A percentile compares a stretch with the other conserved stretches of the same genome.
These are phyloP conservation scores for Daldinia grandis DNA, from an alignment of 495 filamentous ascomycete species.

Conservation along the genomic window DNA sequence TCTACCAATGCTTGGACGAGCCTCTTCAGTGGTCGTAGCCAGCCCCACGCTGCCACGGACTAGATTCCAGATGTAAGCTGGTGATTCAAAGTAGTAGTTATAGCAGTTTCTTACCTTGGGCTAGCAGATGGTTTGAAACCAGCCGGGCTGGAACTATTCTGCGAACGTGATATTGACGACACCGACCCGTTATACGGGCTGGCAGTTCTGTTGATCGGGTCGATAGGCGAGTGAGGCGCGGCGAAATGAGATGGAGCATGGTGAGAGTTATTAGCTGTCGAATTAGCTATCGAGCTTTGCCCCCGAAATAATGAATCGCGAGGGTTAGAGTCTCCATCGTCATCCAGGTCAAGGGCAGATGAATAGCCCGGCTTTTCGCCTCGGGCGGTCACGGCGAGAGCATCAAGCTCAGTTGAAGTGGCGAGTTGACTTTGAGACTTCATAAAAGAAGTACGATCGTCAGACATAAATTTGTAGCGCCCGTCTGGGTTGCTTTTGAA, in stretches of 20 bases:
- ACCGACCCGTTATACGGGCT: slow-evolving; percentile 36
- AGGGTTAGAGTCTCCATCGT: slow-evolving; percentile 72
- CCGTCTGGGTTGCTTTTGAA: slow-evolving; percentile 94
- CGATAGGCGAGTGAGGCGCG: slow-evolving; percentile 28
- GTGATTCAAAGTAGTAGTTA: not conserved
- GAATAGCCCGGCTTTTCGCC: slow-evolving; percentile 80
- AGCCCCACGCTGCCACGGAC: slow-evolving; percentile 64
- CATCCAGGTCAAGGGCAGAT: slow-evolving; percentile 71
- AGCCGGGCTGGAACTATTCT: slow-evolving; percentile 50
- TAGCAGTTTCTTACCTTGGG: slow-evolving; percentile 49
- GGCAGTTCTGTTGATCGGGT: slow-evolving; percentile 33
- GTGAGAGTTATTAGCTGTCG: slow-evolving; percentile 27
- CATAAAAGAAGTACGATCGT: slow-evolving; percentile 97
- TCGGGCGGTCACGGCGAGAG: slow-evolving; percentile 88
- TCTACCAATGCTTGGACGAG: not conserved
- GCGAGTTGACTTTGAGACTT: slow-evolving; percentile 90
- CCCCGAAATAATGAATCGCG: slow-evolving; percentile 48
- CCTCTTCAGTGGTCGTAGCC: slow-evolving; percentile 54
- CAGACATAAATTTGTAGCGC: slow-evolving; percentile 95
- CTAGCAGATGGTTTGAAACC: slow-evolving; percentile 43
- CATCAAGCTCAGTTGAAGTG: slow-evolving; percentile 82
- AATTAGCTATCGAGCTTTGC: slow-evolving; percentile 36
- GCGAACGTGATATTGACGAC: slow-evolving; percentile 27
- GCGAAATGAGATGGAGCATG: slow-evolving; percentile 33
- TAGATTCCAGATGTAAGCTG: slow-evolving; percentile 33